Evolutionary conservation across 1,284 basidiomycete species (phyloP).

Genomic region (Rhodotorula sp.): DNA sequence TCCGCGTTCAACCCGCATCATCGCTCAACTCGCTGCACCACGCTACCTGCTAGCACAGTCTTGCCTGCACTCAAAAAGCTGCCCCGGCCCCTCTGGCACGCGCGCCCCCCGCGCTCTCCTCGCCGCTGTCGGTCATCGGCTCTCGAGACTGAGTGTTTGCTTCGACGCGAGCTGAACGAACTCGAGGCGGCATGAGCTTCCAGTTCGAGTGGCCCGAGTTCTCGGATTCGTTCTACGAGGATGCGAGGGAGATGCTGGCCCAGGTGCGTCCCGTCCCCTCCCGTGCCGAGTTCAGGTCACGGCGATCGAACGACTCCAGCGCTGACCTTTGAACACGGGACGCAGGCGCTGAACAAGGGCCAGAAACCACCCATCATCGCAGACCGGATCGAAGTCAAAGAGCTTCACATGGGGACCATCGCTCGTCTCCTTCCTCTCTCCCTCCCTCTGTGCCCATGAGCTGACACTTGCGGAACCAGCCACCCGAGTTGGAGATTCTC

Average conservation of each 20-base stretch:
- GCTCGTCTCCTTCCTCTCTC: conserved; percentile 53
- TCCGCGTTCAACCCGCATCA: no score
- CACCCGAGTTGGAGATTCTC: conserved; percentile 93
- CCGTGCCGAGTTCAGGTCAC: background rate
- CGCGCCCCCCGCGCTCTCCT: no score
- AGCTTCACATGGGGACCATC: conserved; percentile 96
- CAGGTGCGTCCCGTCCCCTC: conserved; percentile 46
- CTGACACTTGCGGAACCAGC: conserved; percentile 55
- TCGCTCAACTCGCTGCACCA: no score
- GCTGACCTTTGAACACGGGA: background rate
- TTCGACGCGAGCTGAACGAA: no score
- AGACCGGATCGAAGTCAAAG: conserved; percentile 94
- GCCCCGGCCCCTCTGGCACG: no score
- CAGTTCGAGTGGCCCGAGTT: conserved; percentile 97
- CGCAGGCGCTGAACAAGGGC: conserved; percentile 86
- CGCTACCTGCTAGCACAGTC: no score
- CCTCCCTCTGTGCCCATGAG: no score
- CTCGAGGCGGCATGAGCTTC: conserved; percentile 74
- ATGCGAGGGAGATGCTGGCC: conserved; percentile 91
- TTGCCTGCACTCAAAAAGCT: no score
- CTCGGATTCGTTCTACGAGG: conserved; percentile 88
- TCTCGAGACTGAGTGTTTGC: no score
- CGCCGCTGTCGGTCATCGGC: no score
- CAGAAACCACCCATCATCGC: conserved; percentile 97
- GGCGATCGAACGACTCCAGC: background rate